Evolutionary conservation across 345 rosid genomes (phyloP).

Genomic region (Aquilaria yunnanensis): DNA sequence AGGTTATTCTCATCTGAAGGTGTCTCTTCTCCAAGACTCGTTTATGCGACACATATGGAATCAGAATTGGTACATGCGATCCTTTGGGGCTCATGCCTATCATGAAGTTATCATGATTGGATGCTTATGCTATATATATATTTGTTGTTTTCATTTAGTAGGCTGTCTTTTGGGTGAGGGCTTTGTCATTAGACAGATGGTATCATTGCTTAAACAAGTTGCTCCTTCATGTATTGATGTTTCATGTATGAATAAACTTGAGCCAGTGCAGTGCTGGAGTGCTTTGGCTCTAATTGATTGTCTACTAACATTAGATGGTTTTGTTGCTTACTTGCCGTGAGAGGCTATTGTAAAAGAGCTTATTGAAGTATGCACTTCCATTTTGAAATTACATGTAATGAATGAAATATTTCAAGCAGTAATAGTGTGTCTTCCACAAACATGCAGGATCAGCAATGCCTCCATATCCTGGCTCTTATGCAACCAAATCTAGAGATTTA

Average conservation of each 20-base stretch:
- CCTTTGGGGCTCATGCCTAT: conserved; percentile 19
- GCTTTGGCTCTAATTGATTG: conserved; percentile 73
- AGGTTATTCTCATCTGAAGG: conserved; percentile 89
- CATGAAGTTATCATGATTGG: conserved; percentile 15
- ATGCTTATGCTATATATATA: conserved; percentile 12
- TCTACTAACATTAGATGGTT: conserved; percentile 68
- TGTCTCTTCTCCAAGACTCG: conserved; percentile 89
- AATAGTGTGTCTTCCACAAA: conserved; percentile 19
- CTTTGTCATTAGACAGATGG: conserved; percentile 71
- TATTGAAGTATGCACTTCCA: conserved; percentile 50
- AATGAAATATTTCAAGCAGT: conserved; percentile 4
- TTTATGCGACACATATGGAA: conserved; percentile 84
- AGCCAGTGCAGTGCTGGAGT: conserved; percentile 87
- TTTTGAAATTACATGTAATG: conserved; percentile 12
- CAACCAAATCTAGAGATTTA: conserved; percentile 57
- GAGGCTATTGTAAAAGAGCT: conserved; percentile 71
- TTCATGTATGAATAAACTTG: conserved; percentile 60
- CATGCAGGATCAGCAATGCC: conserved; percentile 58
- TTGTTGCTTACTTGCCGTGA: conserved; percentile 54
- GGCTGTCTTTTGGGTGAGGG: conserved; percentile 78
- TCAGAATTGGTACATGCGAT: conserved; percentile 76
- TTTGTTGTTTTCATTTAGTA: conserved; percentile 31
- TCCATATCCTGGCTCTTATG: conserved; percentile 64
- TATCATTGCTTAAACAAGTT: conserved; percentile 80
- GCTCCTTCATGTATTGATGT: conserved; percentile 54